Evolutionary conservation across 768 basidiomycete species (phyloP).

Genomic region (Boletellus ananas): DNA sequence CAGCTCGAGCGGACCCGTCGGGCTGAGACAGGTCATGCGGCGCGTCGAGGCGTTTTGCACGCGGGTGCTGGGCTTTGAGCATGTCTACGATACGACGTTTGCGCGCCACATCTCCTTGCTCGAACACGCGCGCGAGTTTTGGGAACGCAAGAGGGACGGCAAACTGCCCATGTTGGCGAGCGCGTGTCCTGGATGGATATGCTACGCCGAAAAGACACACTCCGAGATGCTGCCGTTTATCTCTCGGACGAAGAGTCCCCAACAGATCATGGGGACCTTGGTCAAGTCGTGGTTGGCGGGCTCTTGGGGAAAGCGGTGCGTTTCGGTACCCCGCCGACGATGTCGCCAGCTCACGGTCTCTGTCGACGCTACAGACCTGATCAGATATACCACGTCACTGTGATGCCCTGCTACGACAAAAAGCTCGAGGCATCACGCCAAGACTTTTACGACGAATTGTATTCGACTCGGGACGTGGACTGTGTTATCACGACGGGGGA

Average conservation of each 20-base stretch:
- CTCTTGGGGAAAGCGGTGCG: conserved; percentile 67
- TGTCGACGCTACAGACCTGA: conserved; percentile 65
- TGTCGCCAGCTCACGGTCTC: neutral
- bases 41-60: conserved; percentile 70
- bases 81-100: conserved; percentile 93
- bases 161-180: conserved; percentile 87
- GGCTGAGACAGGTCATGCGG: conserved; percentile 59
- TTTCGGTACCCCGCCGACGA: conserved; percentile 10
- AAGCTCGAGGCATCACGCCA: conserved; percentile 95
- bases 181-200: conserved; percentile 98
- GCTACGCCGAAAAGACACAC: conserved; percentile 98
- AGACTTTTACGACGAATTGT: conserved; percentile 83
- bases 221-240: conserved; percentile 92
- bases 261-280: conserved; percentile 90
- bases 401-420: conserved; percentile 99
- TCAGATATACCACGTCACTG: conserved; percentile 91
- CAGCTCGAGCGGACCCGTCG: conserved; percentile 39
- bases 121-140: conserved; percentile 80
- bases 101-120: conserved; percentile 80
- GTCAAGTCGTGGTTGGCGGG: conserved; percentile 85
- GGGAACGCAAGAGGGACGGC: conserved; percentile 53
- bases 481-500: conserved; percentile 98
- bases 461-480: conserved; percentile 89
- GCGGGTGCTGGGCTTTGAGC: conserved; percentile 65
- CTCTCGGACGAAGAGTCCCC: conserved; percentile 83